These are phyloP conservation scores for Eugenia klotzschiana DNA, from an alignment of 441 rosid species.

Conservation along the genomic window DNA sequence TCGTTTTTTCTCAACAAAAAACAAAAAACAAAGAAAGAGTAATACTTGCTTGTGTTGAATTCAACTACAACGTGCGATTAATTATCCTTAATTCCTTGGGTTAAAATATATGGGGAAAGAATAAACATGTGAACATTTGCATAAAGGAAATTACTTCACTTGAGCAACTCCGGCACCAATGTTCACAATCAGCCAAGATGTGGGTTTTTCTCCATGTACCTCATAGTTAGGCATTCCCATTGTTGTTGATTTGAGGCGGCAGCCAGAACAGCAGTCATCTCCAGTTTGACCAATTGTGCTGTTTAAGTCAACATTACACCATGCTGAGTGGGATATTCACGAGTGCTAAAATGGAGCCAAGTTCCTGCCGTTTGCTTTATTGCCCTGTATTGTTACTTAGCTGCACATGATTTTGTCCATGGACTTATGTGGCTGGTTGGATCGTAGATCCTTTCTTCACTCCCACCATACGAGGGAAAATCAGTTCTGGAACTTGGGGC, in stretches of 20 bases:
- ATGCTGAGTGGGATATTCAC: background rate
- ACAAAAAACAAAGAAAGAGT: background rate
- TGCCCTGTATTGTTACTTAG: background rate
- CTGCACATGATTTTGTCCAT: background rate
- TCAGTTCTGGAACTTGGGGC: slow-evolving; percentile 83
- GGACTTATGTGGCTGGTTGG: background rate
- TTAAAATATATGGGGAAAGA: background rate
- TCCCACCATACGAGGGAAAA: slow-evolving; percentile 72
- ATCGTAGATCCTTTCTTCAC: slow-evolving; percentile 59
- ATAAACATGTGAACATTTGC: background rate
- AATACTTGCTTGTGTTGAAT: background rate
- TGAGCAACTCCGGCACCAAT: background rate
- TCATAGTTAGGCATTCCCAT: background rate
- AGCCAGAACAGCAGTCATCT: background rate
- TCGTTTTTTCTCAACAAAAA: no score
- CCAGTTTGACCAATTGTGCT: background rate
- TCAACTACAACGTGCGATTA: background rate
- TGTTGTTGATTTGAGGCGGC: background rate
- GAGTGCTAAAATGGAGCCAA: background rate
- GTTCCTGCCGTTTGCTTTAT: background rate
- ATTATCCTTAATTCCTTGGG: background rate
- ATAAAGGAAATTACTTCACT: background rate
- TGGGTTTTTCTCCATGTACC: background rate
- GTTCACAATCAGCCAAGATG: background rate
- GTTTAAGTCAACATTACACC: background rate